Evolutionary conservation across 371 early-diverging fungal species (phyloP).

Genomic region (Mucor piriformis): DNA sequence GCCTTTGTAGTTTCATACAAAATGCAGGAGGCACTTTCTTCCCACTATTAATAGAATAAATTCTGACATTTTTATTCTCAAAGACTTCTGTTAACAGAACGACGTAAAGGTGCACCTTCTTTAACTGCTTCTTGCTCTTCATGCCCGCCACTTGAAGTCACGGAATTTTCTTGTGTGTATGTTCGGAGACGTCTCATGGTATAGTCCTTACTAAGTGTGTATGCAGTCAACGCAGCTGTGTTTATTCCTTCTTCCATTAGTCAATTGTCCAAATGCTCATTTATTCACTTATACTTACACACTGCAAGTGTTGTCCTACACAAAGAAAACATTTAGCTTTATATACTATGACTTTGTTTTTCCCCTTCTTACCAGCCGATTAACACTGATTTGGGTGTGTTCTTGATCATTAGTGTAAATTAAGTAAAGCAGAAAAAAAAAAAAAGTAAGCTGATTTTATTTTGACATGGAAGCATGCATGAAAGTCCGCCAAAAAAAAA

Average conservation of each 20-base stretch:
- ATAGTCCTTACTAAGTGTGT: slow-evolving; percentile 23
- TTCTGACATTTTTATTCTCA: slow-evolving; percentile 6
- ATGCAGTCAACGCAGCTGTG: slow-evolving; percentile 29
- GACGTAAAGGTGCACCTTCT: slow-evolving; percentile 20
- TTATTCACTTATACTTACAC: slow-evolving; percentile 11
- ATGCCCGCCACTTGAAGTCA: slow-evolving; percentile 25
- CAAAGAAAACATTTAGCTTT: neutral
- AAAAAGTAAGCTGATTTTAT: neutral
- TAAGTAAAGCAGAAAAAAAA: neutral
- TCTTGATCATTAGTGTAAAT: slow-evolving; percentile 10
- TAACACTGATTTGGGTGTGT: slow-evolving; percentile 27
- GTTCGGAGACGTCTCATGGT: slow-evolving; percentile 22
- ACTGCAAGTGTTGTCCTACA: slow-evolving; percentile 26
- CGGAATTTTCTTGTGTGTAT: slow-evolving; percentile 28
- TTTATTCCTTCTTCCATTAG: too few relatives aligned
- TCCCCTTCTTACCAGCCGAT: slow-evolving; percentile 20
- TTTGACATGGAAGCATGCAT: neutral
- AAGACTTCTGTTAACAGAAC: slow-evolving; percentile 33
- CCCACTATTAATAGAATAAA: slow-evolving; percentile 1
- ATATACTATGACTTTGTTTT: neutral
- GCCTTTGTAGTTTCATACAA: neutral
- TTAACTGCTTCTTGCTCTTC: slow-evolving; percentile 5
- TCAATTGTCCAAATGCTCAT: neutral
- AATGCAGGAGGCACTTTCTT: neutral
- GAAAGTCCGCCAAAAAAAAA: neutral